Evolutionary conservation across 805 yeast genomes (phyloP).

Genomic region (Cyberlindnera suaveolens): DNA sequence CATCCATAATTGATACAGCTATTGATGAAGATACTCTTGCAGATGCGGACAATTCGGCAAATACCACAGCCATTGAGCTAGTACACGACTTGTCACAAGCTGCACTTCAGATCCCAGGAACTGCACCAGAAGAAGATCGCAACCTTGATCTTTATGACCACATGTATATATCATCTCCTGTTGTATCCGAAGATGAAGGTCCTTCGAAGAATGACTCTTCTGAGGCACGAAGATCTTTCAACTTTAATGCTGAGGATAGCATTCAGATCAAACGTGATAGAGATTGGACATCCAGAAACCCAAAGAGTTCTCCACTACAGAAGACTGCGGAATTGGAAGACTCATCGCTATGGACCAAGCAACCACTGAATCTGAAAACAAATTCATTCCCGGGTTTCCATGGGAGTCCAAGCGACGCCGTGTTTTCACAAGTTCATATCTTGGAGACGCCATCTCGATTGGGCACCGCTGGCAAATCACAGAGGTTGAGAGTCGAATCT

Average conservation of each 20-base stretch:
- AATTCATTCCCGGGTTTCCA: background rate
- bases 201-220: conserved; percentile 4
- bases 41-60: background rate
- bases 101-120: conserved; percentile 20
- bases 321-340: background rate
- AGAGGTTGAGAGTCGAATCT: background rate
- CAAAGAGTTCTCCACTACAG: background rate
- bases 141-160: background rate
- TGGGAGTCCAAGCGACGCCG: background rate
- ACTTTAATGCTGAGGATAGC: conserved; percentile 18
- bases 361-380: background rate
- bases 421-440: conserved; percentile 4
- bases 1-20: no score
- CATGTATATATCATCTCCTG: conserved; percentile 11
- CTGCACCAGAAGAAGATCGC: conserved; percentile 17
- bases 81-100: conserved; percentile 8
- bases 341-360: background rate
- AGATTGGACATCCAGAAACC: background rate
- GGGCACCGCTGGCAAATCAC: background rate
- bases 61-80: background rate
- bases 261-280: conserved; percentile 10
- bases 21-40: conserved; percentile 1
- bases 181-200: conserved; percentile 21
- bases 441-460: conserved; percentile 6
- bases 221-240: conserved; percentile 1